Evolutionary conservation across 2,329 filamentous ascomycete genomes (phyloP).

Genomic region (Ceratocystiopsis minuta): DNA sequence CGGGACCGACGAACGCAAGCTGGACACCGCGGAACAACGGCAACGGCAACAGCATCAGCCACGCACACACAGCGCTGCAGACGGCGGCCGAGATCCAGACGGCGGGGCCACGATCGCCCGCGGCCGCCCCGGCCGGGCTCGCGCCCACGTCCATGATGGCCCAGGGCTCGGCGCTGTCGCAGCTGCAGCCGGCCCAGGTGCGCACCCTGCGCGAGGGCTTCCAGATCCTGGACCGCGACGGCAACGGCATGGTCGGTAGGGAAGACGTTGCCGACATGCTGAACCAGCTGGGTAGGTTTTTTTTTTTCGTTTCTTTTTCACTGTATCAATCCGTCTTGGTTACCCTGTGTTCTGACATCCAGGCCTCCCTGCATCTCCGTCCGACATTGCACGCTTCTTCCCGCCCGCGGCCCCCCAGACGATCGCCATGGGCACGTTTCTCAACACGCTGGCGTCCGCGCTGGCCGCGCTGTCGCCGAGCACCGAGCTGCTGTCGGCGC

Average conservation of each 20-base stretch:
- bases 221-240: slow-evolving; percentile 78
- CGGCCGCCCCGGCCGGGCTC: too few species aligned
- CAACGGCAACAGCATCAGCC: slow-evolving; percentile 9
- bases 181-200: slow-evolving; percentile 65
- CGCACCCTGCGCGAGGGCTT: slow-evolving; percentile 83
- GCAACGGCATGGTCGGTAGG: slow-evolving; percentile 63
- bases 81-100: slow-evolving; percentile 16
- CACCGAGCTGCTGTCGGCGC: slow-evolving; percentile 69
- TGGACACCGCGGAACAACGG: slow-evolving; percentile 21
- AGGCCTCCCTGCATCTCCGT: slow-evolving; percentile 57
- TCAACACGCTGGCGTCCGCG: slow-evolving; percentile 62
- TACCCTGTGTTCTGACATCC: background rate
- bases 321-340: too few species aligned
- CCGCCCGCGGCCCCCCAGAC: slow-evolving; percentile 52
- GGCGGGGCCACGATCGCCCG: too few species aligned
- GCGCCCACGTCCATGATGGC: slow-evolving; percentile 11
- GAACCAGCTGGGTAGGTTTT: slow-evolving; percentile 49
- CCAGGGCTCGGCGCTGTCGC: slow-evolving; percentile 41
- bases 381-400: slow-evolving; percentile 68
- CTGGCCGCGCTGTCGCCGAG: slow-evolving; percentile 59
- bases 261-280: slow-evolving; percentile 82
- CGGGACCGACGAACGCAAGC: slow-evolving; percentile 21
- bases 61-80: slow-evolving; percentile 13
- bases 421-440: slow-evolving; percentile 68
- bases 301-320: background rate